These are phyloP conservation scores for Pseudotsuga menziesii DNA, from an alignment of 75 land plant genomes.

Conservation along the genomic window DNA sequence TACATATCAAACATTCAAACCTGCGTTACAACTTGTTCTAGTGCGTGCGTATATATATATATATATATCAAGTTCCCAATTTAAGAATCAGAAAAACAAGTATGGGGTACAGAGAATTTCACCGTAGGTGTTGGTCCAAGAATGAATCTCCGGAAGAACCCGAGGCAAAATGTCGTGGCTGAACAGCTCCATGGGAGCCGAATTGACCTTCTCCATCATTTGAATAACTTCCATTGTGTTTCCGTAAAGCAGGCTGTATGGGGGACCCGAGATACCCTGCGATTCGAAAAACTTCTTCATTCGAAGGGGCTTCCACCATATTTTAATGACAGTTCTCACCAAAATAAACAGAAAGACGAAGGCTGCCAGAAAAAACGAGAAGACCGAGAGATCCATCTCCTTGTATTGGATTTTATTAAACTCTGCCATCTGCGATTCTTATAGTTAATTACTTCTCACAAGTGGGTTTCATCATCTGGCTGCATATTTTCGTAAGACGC, in stretches of 20 bases:
- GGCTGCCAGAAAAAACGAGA: too few relatives aligned
- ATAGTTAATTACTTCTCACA: too few relatives aligned
- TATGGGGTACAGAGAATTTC: background rate
- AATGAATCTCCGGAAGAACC: conserved; percentile 14
- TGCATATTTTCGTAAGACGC: too few relatives aligned
- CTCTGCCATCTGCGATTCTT: too few relatives aligned
- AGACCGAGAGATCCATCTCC: too few relatives aligned
- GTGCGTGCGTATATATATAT: too few relatives aligned
- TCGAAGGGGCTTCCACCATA: conserved; percentile 11
- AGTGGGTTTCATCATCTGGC: too few relatives aligned
- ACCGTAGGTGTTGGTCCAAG: background rate
- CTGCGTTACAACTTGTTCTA: too few relatives aligned
- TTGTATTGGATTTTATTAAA: too few relatives aligned
- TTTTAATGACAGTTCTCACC: background rate
- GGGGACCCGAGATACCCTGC: background rate
- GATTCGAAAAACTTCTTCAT: background rate
- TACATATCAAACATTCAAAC: too few relatives aligned
- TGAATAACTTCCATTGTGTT: background rate
- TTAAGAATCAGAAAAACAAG: background rate
- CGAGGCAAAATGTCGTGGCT: conserved; percentile 11
- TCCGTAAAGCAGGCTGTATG: conserved; percentile 6
- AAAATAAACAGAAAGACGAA: background rate
- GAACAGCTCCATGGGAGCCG: background rate
- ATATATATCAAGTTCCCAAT: too few relatives aligned
- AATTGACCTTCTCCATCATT: background rate